Evolutionary conservation across 345 rosid genomes (phyloP).

Genomic region (Eucalyptus marginata): DNA sequence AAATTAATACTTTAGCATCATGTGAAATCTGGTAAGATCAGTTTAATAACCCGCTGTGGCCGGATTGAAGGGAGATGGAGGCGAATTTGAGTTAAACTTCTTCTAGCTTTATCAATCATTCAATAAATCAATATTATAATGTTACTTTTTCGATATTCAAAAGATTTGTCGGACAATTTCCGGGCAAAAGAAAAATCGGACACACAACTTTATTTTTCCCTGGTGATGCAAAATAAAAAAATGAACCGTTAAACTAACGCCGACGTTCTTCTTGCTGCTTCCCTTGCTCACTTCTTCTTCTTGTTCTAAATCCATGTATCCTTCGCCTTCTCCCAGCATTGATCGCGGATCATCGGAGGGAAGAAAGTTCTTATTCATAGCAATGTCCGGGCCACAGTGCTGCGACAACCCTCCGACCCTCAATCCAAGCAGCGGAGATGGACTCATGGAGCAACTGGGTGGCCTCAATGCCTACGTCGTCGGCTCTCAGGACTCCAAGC

Average conservation of each 20-base stretch:
- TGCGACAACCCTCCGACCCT: conserved; percentile 30
- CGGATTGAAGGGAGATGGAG: not conserved
- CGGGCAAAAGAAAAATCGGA: not conserved
- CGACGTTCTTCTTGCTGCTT: not conserved
- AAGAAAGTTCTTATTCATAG: no score
- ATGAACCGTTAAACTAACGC: not conserved
- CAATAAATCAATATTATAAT: not conserved
- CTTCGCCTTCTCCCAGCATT: not conserved
- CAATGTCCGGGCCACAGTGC: conserved; percentile 33
- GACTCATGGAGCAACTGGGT: conserved; percentile 17
- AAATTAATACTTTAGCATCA: not conserved
- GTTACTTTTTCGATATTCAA: not conserved
- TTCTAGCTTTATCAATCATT: not conserved
- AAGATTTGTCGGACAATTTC: not conserved
- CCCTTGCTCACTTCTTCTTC: not conserved
- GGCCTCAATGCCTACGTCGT: conserved; percentile 19
- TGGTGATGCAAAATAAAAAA: not conserved
- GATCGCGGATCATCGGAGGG: not conserved
- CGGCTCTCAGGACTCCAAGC: conserved; percentile 18
- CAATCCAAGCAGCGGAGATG: conserved; percentile 6
- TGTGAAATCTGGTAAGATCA: not conserved
- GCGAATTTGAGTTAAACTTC: not conserved
- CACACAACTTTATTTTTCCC: not conserved
- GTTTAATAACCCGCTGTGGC: not conserved
- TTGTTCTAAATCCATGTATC: not conserved